Percentiles rank a stretch among this genome's conserved stretches.
Conservation (phyloP, 2,329 filamentous ascomycete species). For the Ceratocystis ficicola region DNA sequence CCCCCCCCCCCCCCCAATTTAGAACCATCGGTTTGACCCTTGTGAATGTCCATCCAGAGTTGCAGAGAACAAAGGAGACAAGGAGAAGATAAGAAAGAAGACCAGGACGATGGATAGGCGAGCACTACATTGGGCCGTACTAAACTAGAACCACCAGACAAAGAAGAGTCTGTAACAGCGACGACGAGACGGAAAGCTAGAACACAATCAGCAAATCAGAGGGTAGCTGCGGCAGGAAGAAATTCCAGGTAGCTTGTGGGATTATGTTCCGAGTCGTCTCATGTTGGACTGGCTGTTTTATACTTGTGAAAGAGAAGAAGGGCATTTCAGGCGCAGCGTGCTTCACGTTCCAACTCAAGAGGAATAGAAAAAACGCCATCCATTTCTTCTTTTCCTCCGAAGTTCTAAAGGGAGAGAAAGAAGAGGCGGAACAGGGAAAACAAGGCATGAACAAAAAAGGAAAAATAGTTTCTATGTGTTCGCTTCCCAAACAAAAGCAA, state of each 20-base stretch:
- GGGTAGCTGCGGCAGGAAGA: background rate
- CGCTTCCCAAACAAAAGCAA: conserved; percentile 4
- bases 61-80: background rate
- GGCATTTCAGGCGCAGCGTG: background rate
- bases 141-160: background rate
- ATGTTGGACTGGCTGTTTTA: conserved; percentile 6
- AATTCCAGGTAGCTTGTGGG: background rate
- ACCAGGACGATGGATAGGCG: no score
- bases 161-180: background rate
- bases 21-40: background rate
- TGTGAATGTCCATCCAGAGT: background rate
- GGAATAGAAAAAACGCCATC: background rate
- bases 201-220: background rate
- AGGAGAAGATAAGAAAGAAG: background rate
- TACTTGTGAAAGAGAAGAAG: background rate
- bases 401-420: background rate
- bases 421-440: background rate
- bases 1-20: background rate
- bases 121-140: no score
- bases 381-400: background rate
- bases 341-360: background rate
- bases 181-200: background rate
- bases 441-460: background rate
- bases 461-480: background rate
- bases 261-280: conserved; percentile 7